These are phyloP conservation scores for Syncephalastrum sp. DNA, from an alignment of 371 early-diverging fungal genomes.

Conservation along the genomic window DNA sequence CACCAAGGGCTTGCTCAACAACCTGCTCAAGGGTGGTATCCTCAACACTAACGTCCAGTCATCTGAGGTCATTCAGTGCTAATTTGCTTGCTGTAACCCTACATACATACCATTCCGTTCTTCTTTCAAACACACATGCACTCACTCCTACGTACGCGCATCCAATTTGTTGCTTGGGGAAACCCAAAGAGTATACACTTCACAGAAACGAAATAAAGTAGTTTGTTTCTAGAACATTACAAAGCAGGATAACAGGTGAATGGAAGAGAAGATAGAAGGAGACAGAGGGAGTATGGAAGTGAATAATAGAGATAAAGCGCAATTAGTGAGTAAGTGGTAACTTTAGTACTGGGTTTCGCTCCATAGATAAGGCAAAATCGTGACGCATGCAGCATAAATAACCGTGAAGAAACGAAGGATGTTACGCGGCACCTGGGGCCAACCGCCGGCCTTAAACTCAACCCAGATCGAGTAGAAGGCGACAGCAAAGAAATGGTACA, in stretches of 20 bases:
- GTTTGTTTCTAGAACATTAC: neutral
- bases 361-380: constrained; percentile 57
- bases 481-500: constrained; percentile 84
- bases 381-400: constrained; percentile 55
- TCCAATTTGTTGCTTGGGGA: too few species aligned
- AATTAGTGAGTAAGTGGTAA: neutral
- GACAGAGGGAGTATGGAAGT: neutral
- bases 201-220: neutral
- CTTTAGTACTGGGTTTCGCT: constrained; percentile 48
- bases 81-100: neutral
- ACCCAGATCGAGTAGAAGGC: constrained; percentile 69
- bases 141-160: too few species aligned
- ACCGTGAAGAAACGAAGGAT: constrained; percentile 42
- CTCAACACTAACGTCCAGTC: constrained; percentile 1
- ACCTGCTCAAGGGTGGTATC: constrained; percentile 4
- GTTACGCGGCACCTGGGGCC: constrained; percentile 33
- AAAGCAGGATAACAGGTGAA: neutral
- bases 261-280: neutral
- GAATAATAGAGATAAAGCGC: constrained; percentile 1
- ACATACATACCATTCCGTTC: too few species aligned
- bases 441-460: constrained; percentile 39
- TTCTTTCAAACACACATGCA: too few species aligned
- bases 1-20: constrained; percentile 1
- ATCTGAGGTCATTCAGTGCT: constrained; percentile 1
- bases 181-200: neutral